Evolutionary conservation across 2,329 filamentous ascomycete species (phyloP).

Genomic region (Beauveria asiatica): DNA sequence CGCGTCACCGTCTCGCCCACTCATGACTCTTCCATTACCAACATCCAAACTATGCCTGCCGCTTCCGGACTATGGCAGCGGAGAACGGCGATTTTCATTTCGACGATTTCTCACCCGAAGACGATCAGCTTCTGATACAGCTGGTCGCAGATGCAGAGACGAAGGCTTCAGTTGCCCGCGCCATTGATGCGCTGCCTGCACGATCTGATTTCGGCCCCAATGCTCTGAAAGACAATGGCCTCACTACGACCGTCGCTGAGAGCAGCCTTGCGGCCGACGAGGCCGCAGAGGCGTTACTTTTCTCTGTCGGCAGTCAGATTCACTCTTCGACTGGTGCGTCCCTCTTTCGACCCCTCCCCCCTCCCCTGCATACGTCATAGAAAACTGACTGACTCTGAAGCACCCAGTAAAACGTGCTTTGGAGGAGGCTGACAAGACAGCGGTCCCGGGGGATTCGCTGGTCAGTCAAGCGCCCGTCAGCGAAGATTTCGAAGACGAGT

Average conservation of each 20-base stretch:
- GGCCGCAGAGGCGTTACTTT: not conserved
- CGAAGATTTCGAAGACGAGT: slow-evolving; percentile 16
- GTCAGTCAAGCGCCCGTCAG: slow-evolving; percentile 1
- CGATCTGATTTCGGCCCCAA: not conserved
- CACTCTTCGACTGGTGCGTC: slow-evolving; percentile 46
- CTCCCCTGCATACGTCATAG: slow-evolving; percentile 7
- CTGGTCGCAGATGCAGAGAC: slow-evolving; percentile 20
- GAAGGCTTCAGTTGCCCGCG: slow-evolving; percentile 9
- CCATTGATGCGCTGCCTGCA: not conserved
- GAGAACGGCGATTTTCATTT: slow-evolving; percentile 38
- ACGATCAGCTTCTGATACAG: slow-evolving; percentile 33
- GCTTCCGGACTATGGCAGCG: slow-evolving; percentile 16
- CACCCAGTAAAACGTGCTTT: slow-evolving; percentile 49
- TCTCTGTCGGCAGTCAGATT: not conserved
- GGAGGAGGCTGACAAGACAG: slow-evolving; percentile 15
- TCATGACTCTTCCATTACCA: not conserved
- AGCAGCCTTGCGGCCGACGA: not conserved
- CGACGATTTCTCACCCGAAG: slow-evolving; percentile 38
- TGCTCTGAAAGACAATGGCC: not conserved
- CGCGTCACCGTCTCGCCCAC: not conserved
- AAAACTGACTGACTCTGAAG: slow-evolving; percentile 57
- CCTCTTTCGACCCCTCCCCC: not conserved
- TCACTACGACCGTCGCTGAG: not conserved
- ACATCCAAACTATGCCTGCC: not conserved
- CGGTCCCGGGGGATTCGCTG: not conserved